Evolutionary conservation across 2,329 filamentous ascomycete species (phyloP).

Genomic region (Laburnicola sp.): DNA sequence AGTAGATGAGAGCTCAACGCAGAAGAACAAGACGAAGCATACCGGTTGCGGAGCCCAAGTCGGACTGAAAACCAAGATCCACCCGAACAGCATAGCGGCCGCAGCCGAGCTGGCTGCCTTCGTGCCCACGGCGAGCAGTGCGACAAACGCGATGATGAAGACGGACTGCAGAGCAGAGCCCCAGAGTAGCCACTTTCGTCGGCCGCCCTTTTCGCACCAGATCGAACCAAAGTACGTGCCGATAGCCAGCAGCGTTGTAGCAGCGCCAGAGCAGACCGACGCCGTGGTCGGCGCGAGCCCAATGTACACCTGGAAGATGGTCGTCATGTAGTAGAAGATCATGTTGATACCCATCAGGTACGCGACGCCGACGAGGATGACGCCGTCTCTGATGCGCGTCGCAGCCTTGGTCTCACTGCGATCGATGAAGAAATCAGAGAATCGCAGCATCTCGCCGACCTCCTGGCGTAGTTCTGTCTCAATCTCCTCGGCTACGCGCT

Average conservation of each 20-base stretch:
- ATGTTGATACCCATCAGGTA: conserved; percentile 50
- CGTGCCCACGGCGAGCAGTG: conserved; percentile 18
- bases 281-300: conserved; percentile 25
- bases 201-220: conserved; percentile 31
- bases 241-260: conserved; percentile 31
- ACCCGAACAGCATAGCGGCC: conserved; percentile 38
- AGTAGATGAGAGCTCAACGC: too few species aligned
- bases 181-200: conserved; percentile 34
- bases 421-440: conserved; percentile 28
- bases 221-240: conserved; percentile 26
- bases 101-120: conserved; percentile 26
- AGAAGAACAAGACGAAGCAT: conserved; percentile 7
- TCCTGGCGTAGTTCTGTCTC: conserved; percentile 17
- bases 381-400: conserved; percentile 39
- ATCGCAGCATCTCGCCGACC: conserved; percentile 20
- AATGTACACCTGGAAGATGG: conserved; percentile 44
- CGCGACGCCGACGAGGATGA: conserved; percentile 47
- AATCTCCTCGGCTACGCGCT: conserved; percentile 16
- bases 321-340: conserved; percentile 49
- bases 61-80: conserved; percentile 37
- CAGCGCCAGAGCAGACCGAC: conserved; percentile 27
- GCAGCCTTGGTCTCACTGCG: conserved; percentile 26
- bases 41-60: conserved; percentile 33
- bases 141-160: conserved; percentile 36
- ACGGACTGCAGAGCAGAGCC: conserved; percentile 28